A percentile compares a stretch with the other conserved stretches of the same genome.
phyloP scores from a whole-genome alignment of 2,329 filamentous ascomycete species.

The Cladobotryum protrusum region DNA sequence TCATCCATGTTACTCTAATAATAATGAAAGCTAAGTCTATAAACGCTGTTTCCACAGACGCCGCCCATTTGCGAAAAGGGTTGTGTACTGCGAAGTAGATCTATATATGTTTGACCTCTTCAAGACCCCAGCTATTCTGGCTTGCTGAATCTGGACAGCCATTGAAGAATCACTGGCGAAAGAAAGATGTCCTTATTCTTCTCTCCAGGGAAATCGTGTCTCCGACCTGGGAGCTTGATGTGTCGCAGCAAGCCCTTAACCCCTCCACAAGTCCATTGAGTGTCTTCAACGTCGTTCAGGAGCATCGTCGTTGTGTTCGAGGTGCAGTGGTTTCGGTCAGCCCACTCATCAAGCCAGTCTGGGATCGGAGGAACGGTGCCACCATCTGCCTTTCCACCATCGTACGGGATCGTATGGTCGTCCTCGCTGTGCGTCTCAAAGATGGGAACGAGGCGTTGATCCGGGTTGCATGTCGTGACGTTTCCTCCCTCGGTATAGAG shows the following conservation, averaged over 20 bases:
- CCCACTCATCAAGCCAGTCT: conserved; percentile 35
- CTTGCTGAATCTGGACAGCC: no score
- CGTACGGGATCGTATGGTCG: conserved; percentile 41
- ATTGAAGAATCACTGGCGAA: no score
- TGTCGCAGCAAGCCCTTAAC: conserved; percentile 14
- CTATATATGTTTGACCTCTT: no score
- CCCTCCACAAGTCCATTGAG: conserved; percentile 13
- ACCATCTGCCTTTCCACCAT: conserved; percentile 33
- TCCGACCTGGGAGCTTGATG: conserved; percentile 14
- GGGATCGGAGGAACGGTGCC: conserved; percentile 39
- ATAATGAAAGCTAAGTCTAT: no score
- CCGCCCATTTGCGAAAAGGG: no score
- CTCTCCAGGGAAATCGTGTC: conserved; percentile 13
- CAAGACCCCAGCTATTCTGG: no score
- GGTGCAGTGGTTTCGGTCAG: conserved; percentile 18
- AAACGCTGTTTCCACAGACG: no score
- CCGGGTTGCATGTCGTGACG: conserved; percentile 26
- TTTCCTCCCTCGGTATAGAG: conserved; percentile 33
- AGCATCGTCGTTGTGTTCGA: conserved; percentile 4
- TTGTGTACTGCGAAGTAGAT: no score
- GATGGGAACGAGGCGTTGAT: conserved; percentile 38
- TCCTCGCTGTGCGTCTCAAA: conserved; percentile 45
- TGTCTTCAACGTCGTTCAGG: conserved; percentile 11
- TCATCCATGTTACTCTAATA: no score
- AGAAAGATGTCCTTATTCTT: background rate